Evolutionary conservation across 2,329 filamentous ascomycete genomes (phyloP).

Genomic region (Aspergillus viridinutans): DNA sequence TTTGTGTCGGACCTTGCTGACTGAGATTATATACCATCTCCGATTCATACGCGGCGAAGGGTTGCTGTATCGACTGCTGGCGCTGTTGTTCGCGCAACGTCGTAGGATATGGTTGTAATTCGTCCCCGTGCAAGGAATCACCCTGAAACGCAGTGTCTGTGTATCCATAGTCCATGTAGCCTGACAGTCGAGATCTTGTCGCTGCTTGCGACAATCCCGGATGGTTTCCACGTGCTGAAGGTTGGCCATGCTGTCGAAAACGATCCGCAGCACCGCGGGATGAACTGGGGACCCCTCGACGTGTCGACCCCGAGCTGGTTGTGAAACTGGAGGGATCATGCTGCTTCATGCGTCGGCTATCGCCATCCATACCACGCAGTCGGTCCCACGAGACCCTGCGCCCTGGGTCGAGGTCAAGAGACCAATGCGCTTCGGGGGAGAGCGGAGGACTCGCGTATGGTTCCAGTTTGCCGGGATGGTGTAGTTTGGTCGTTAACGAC

Average conservation of each 20-base stretch:
- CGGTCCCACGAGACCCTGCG: constrained; percentile 52
- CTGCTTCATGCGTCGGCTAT: constrained; percentile 68
- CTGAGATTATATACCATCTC: constrained; percentile 77
- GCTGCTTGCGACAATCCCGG: constrained; percentile 32
- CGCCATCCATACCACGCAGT: constrained; percentile 71
- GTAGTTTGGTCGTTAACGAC: background rate
- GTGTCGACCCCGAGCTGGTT: constrained; percentile 37
- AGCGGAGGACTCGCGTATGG: constrained; percentile 58
- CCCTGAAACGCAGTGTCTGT: constrained; percentile 49
- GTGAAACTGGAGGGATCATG: constrained; percentile 67
- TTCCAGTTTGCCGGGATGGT: constrained; percentile 56
- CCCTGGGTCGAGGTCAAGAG: constrained; percentile 52
- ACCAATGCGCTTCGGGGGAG: constrained; percentile 63
- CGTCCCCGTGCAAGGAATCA: constrained; percentile 45
- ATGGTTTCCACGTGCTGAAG: constrained; percentile 32
- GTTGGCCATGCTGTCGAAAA: constrained; percentile 31
- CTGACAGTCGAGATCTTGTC: constrained; percentile 33
- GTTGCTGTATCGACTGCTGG: constrained; percentile 39
- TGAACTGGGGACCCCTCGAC: constrained; percentile 51
- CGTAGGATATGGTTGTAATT: constrained; percentile 62
- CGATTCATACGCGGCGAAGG: constrained; percentile 53
- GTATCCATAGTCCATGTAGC: constrained; percentile 51
- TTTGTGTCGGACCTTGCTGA: constrained; percentile 58
- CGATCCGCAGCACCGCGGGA: constrained; percentile 46
- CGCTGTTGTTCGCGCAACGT: constrained; percentile 56